Base-by-base conservation (phyloP, 1,284 basidiomycete genomes). In the Fomes fomentarius region DNA sequence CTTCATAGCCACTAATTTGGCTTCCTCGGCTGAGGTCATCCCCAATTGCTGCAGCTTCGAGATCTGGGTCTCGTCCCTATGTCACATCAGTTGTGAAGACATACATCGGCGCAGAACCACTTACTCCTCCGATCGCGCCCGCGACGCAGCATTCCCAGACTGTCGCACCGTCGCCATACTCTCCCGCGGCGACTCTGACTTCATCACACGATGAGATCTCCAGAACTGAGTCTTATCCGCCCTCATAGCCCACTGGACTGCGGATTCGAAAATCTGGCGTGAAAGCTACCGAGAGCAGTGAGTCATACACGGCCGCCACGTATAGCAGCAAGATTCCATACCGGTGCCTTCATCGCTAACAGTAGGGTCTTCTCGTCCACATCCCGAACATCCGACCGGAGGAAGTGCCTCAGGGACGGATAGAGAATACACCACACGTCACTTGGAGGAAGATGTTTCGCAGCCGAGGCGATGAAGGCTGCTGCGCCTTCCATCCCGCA, bases 341-440 rank as follows among this genome's bases (percentile, higher is more conserved):
- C 94, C 0, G 93, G 89, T 43, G 85, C 75, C 60, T 91, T 89
- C 69, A 96, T 78, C 4, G 87, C 83, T 34, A 82, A 78, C 22
- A 98, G 73, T 25, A 99, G 69, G 37, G 83, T 86, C 50, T 81
- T 78, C 58, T 93, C 92, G 45, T 90, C 84, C 38, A 98, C 82
- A 1, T 81, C 78, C 7, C 79, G 81, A n/a, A 98, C 77, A 64
- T 99, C 97, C 1, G 88, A 91, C 41, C 88, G 88, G 38, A 99
- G 76, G 52, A 96, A 85, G 56, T 94, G 89, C 34, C 93, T 84
- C 34, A 99, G 71, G 0, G 90, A 91, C 0, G 96, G 96, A 65
- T 99, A 99, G 2, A 98, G 71, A 39, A 98, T 93, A 65, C 95
- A 96, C 97, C 97, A 99, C 10, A 93, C 86, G 66, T 99, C 97